These are phyloP conservation scores for Casuarina cunninghamiana DNA, from an alignment of 306 rosid genomes.

Conservation along the genomic window DNA sequence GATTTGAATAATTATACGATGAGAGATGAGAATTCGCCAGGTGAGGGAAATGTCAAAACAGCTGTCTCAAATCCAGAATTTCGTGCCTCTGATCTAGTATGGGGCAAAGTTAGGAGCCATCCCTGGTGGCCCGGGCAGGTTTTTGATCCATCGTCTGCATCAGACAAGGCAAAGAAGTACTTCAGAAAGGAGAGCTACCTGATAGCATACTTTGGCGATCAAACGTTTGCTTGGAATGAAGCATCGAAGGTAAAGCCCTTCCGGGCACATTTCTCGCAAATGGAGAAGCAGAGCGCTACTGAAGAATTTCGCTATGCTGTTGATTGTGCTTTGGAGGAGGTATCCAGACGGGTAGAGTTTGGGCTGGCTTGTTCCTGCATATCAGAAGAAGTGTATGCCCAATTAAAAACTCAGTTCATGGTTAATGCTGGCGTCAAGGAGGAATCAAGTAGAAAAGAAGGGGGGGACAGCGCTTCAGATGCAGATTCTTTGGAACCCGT, in stretches of 20 bases:
- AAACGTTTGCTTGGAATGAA: conserved; percentile 84
- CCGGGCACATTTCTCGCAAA: conserved; percentile 51
- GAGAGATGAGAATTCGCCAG: conserved; percentile 16
- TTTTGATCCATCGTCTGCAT: conserved; percentile 62
- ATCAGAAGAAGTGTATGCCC: conserved; percentile 45
- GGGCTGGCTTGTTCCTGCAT: conserved; percentile 74
- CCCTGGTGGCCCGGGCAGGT: conserved; percentile 99
- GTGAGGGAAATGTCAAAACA: conserved; percentile 24
- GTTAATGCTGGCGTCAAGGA: conserved; percentile 55
- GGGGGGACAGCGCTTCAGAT: conserved; percentile 45
- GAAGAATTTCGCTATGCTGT: conserved; percentile 61
- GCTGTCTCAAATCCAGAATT: conserved; percentile 33
- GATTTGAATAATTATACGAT: conserved; percentile 45
- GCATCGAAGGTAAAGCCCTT: conserved; percentile 66
- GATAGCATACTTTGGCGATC: conserved; percentile 75
- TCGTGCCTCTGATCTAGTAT: conserved; percentile 60
- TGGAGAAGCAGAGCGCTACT: conserved; percentile 59
- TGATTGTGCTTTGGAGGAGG: conserved; percentile 71
- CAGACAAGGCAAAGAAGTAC: conserved; percentile 63
- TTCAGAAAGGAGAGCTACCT: conserved; percentile 50
- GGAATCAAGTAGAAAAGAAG: conserved; percentile 51
- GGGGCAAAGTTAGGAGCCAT: conserved; percentile 89
- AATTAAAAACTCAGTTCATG: conserved; percentile 50
- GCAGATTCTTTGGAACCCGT: conserved; percentile 57
- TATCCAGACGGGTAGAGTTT: conserved; percentile 71